Conservation (phyloP, 2,329 filamentous ascomycete species). For the Myriosclerotinia curreyana region DNA sequence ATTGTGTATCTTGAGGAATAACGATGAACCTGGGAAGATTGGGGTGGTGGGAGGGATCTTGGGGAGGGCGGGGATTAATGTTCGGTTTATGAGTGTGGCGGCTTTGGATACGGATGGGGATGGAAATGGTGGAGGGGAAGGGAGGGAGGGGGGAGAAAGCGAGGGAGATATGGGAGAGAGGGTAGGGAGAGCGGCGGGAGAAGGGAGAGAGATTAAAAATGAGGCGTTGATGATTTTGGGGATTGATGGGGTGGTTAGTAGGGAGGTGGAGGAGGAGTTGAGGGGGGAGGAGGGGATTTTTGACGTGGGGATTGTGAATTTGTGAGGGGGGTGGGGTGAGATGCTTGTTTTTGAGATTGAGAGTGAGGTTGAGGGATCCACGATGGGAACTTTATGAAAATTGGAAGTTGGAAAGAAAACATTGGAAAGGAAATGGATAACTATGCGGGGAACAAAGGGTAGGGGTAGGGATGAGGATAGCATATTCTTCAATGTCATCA, state of each 20-base stretch:
- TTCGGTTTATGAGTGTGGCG: constrained; percentile 75
- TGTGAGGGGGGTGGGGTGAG: constrained; percentile 22
- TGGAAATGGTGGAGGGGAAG: constrained; percentile 27
- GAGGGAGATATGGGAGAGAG: too few relatives aligned
- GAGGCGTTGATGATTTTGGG: constrained; percentile 83
- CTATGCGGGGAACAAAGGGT: too few relatives aligned
- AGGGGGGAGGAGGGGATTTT: constrained; percentile 52
- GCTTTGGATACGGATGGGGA: constrained; percentile 42
- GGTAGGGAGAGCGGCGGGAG: too few relatives aligned
- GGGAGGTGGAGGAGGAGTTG: constrained; percentile 52
- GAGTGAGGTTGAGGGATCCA: too few relatives aligned
- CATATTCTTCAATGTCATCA: too few relatives aligned
- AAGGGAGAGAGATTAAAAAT: constrained; percentile 43
- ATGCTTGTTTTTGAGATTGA: not conserved
- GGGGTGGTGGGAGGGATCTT: constrained; percentile 71
- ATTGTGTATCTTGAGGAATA: constrained; percentile 76
- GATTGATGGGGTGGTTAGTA: constrained; percentile 62
- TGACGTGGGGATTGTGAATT: constrained; percentile 51
- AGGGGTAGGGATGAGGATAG: too few relatives aligned
- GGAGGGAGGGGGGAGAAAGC: constrained; percentile 38
- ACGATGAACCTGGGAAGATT: constrained; percentile 79
- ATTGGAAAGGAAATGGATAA: too few relatives aligned
- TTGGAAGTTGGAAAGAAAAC: too few relatives aligned
- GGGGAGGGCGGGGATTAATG: constrained; percentile 70
- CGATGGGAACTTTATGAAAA: too few relatives aligned